These are phyloP conservation scores for Bretziella fagacearum DNA, from an alignment of 2,329 filamentous ascomycete species.

Conservation along the genomic window DNA sequence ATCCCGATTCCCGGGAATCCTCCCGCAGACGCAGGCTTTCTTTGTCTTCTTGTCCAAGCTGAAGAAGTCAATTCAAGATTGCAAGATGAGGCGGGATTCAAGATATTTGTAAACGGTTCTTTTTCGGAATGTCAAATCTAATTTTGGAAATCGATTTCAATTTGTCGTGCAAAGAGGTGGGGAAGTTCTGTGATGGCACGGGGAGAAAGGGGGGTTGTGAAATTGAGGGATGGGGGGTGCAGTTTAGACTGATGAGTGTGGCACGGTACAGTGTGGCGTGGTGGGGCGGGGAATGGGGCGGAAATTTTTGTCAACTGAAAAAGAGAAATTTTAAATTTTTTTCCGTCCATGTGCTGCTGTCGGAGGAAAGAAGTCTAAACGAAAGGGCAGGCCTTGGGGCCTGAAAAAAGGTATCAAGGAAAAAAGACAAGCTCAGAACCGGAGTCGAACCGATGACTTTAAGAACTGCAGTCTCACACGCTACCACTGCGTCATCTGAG, in stretches of 20 bases:
- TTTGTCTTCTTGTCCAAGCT: background rate
- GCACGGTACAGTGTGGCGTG: background rate
- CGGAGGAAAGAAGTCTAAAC: background rate
- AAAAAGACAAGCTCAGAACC: constrained; percentile 14
- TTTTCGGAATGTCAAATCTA: background rate
- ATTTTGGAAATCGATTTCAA: background rate
- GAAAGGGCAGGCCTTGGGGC: background rate
- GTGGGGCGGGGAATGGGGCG: background rate
- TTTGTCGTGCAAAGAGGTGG: background rate
- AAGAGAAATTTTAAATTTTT: constrained; percentile 12
- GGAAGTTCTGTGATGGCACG: background rate
- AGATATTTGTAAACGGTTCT: background rate
- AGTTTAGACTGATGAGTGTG: background rate
- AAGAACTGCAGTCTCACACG: constrained; percentile 14
- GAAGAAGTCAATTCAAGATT: background rate
- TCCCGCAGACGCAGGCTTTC: background rate
- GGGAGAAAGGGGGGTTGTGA: background rate
- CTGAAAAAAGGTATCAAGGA: constrained; percentile 10
- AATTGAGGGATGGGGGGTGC: background rate
- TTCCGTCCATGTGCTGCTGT: background rate
- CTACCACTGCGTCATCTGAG: constrained; percentile 15
- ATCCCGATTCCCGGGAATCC: background rate
- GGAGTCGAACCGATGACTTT: constrained; percentile 14
- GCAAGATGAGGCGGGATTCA: background rate
- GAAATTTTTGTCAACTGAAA: constrained; percentile 6